These are phyloP conservation scores for Mortierella sp. DNA, from an alignment of 371 early-diverging fungal genomes.

Conservation along the genomic window DNA sequence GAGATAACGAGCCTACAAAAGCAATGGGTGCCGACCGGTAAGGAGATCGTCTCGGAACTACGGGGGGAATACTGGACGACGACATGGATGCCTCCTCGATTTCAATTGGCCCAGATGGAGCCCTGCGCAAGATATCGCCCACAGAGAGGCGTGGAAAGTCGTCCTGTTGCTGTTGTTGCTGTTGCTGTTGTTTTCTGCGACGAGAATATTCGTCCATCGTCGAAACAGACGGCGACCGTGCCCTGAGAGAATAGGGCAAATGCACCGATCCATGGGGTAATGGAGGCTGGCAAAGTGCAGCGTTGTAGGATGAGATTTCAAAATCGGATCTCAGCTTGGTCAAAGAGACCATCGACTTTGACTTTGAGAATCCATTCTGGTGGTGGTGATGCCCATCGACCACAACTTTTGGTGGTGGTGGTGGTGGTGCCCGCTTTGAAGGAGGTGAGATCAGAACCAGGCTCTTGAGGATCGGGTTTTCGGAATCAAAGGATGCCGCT, in stretches of 20 bases:
- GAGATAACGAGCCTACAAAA: neutral
- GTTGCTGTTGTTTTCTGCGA: neutral
- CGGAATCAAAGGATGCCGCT: slow-evolving; percentile 15
- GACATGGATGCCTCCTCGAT: neutral
- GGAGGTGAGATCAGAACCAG: slow-evolving; percentile 20
- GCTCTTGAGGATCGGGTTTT: slow-evolving; percentile 26
- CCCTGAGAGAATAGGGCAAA: slow-evolving; percentile 7
- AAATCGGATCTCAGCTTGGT: slow-evolving; percentile 10
- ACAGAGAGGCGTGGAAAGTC: neutral
- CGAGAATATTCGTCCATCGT: slow-evolving; percentile 9
- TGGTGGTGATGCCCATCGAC: neutral
- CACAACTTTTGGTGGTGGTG: too few relatives aligned
- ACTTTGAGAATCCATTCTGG: slow-evolving; percentile 23
- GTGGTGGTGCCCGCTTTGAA: slow-evolving; percentile 5
- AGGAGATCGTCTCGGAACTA: slow-evolving; percentile 32
- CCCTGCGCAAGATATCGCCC: slow-evolving; percentile 9
- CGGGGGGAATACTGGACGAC: neutral
- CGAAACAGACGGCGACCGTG: slow-evolving; percentile 27
- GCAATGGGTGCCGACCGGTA: slow-evolving; percentile 14
- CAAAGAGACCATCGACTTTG: slow-evolving; percentile 37
- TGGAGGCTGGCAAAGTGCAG: neutral
- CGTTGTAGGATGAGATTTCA: neutral
- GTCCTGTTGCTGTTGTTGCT: neutral
- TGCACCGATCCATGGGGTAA: neutral
- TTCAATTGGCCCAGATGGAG: neutral